These are phyloP conservation scores for Cucurbita moschata DNA, from an alignment of 306 rosid genomes.

Conservation along the genomic window DNA sequence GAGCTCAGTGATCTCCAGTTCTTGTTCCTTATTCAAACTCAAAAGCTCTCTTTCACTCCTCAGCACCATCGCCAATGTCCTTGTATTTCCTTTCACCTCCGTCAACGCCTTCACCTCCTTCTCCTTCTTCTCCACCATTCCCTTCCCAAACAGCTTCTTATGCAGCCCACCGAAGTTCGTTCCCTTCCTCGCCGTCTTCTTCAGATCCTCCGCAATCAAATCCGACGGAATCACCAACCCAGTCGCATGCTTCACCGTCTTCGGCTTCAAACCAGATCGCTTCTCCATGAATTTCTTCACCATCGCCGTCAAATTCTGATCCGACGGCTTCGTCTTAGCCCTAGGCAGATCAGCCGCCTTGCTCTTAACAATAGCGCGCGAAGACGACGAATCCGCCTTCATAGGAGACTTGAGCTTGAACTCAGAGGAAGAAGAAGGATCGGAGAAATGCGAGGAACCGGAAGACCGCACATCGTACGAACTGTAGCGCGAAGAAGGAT, in stretches of 20 bases:
- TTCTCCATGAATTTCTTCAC: constrained; percentile 60
- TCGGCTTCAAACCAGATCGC: constrained; percentile 25
- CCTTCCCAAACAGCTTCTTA: constrained; percentile 68
- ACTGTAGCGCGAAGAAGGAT: constrained; percentile 68
- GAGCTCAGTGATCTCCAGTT: constrained; percentile 39
- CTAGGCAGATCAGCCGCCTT: constrained; percentile 27
- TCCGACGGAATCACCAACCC: constrained; percentile 54
- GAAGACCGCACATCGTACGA: constrained; percentile 71
- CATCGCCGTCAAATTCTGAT: constrained; percentile 53
- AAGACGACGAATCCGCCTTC: constrained; percentile 11
- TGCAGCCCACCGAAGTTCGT: constrained; percentile 45
- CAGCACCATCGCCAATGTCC: constrained; percentile 82
- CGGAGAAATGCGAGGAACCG: constrained; percentile 52
- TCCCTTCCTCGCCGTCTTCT: constrained; percentile 47
- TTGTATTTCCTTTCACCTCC: constrained; percentile 75
- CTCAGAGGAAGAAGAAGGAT: constrained; percentile 68
- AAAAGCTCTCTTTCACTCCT: constrained; percentile 94
- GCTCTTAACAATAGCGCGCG: constrained; percentile 51
- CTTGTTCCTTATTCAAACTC: constrained; percentile 50
- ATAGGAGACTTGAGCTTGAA: constrained; percentile 20
- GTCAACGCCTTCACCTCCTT: constrained; percentile 74
- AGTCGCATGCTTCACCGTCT: constrained; percentile 7
- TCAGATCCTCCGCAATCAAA: constrained; percentile 45
- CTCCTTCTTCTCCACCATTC: constrained; percentile 25
- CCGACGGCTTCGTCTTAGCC: constrained; percentile 27